Percentiles rank a stretch among this genome's conserved stretches.
These are phyloP conservation scores for Cytospora paraplurivora DNA, from an alignment of 2,329 filamentous ascomycete species.

Conservation along the genomic window DNA sequence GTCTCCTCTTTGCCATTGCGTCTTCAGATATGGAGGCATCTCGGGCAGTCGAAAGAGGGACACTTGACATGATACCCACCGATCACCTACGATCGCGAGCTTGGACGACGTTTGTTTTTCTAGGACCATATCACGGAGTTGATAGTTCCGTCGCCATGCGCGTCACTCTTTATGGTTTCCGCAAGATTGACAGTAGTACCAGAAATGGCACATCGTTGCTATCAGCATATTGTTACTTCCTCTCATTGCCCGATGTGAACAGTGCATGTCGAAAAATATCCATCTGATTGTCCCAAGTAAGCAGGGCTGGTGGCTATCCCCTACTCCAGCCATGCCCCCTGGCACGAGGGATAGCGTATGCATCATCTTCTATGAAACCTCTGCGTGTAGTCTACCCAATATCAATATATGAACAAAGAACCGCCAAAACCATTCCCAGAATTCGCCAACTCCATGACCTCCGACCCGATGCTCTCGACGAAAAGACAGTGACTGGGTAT, in stretches of 20 bases:
- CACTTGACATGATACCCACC: conserved; percentile 25
- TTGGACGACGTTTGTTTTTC: conserved; percentile 18
- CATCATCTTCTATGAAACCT: not conserved
- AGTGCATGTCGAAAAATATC: not conserved
- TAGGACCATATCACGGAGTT: conserved; percentile 20
- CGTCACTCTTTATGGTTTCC: conserved; percentile 25
- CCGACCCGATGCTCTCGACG: conserved; percentile 14
- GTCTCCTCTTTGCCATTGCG: conserved; percentile 23
- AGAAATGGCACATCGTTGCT: conserved; percentile 25
- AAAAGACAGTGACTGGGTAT: conserved; percentile 13
- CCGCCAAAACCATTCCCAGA: not conserved
- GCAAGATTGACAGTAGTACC: conserved; percentile 22
- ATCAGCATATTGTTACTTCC: not conserved
- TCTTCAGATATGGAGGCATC: conserved; percentile 26
- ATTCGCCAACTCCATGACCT: conserved; percentile 2
- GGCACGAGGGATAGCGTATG: conserved; percentile 1
- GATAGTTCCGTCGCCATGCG: conserved; percentile 17
- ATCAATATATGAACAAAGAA: not conserved
- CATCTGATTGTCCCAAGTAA: not conserved
- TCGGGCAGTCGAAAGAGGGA: conserved; percentile 22
- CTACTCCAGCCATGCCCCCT: not conserved
- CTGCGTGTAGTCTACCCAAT: not conserved
- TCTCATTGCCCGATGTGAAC: not conserved
- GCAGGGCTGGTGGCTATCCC: not conserved
- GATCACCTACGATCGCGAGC: conserved; percentile 17